Base-by-base conservation (phyloP, 1,139 yeast genomes). In the Debaryomycetaceae sp. region DNA sequence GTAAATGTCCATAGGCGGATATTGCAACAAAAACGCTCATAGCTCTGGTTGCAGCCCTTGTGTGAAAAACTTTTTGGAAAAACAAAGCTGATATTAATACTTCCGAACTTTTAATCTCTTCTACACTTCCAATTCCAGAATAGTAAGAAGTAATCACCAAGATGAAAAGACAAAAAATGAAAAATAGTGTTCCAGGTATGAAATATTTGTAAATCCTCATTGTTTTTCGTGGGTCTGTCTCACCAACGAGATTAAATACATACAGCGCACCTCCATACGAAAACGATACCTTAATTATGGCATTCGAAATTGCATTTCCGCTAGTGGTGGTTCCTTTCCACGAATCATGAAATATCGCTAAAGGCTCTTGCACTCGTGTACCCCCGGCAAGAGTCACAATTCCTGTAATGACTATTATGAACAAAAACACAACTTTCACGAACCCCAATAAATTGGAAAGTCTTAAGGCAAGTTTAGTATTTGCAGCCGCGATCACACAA, bases 271-370 rank as follows among this genome's bases (percentile, higher is more conserved):
- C 76, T 42, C 70, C 62, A 43, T 63, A 71, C 1, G 75, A 60
- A 41, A 70, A 72, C 3, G 71, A 58, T 30, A 68, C 73, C 41
- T 71, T 70, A 35, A 70, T 56, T 34, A 72, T 67, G 2, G 76
- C 71, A 45, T 52, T 66, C 6, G 71, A 63, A 43, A 71, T 69
- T 24, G 66, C 59, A 46, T 71, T 67, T 17, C 75, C 73, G 42
- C 63, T 59, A 0, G 61, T 56, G 2, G 73, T 67, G 3, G 75
- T 60, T 1, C 75, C 76, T 31, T 58, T 51, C 70, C 70, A 63
- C 1, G 70, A 59, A 45, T 72, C 56, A 5, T 55, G 47, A 49
- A 71, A 71, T 19, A 62, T 57, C 1, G 47, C 48, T n/a, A 52
- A 55, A 6, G 70, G 65, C 34, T 69, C 53, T 17, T 59, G 44